Evolutionary conservation across 441 rosid genomes (phyloP).

Genomic region (Croton laevigatus): DNA sequence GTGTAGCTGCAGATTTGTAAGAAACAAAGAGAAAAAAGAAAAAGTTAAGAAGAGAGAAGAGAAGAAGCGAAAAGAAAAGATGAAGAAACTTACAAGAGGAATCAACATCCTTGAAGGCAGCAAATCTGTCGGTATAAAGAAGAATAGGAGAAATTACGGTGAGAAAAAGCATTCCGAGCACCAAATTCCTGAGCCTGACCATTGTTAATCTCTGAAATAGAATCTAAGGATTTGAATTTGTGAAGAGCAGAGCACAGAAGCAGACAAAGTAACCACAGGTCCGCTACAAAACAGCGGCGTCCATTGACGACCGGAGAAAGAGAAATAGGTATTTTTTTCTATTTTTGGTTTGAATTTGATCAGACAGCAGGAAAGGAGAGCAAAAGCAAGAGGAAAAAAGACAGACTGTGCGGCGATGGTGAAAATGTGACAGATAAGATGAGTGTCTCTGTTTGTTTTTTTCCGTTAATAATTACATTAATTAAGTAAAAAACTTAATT

Average conservation of each 20-base stretch:
- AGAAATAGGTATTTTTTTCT: no score
- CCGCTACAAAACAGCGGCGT: background rate
- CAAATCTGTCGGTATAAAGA: conserved; percentile 49
- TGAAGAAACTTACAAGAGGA: conserved; percentile 38
- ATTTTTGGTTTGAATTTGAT: no score
- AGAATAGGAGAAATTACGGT: conserved; percentile 71
- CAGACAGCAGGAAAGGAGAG: background rate
- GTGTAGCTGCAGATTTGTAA: conserved; percentile 40
- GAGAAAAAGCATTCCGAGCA: conserved; percentile 48
- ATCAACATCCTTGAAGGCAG: conserved; percentile 33
- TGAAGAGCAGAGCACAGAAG: background rate
- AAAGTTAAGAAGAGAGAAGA: conserved; percentile 6
- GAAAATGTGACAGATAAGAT: conserved; percentile 5
- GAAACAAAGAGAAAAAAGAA: background rate
- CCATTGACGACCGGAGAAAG: background rate
- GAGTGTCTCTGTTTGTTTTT: background rate
- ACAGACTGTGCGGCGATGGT: conserved; percentile 2
- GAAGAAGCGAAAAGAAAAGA: conserved; percentile 10
- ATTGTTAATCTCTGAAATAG: background rate
- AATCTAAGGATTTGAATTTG: background rate
- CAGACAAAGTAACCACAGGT: no score
- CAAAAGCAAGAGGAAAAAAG: background rate
- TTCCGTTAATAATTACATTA: background rate
- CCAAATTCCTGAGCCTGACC: conserved; percentile 59
- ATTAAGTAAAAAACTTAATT: background rate